Conservation (phyloP, 2,329 filamentous ascomycete species). For the Knoxdaviesia proteae region DNA sequence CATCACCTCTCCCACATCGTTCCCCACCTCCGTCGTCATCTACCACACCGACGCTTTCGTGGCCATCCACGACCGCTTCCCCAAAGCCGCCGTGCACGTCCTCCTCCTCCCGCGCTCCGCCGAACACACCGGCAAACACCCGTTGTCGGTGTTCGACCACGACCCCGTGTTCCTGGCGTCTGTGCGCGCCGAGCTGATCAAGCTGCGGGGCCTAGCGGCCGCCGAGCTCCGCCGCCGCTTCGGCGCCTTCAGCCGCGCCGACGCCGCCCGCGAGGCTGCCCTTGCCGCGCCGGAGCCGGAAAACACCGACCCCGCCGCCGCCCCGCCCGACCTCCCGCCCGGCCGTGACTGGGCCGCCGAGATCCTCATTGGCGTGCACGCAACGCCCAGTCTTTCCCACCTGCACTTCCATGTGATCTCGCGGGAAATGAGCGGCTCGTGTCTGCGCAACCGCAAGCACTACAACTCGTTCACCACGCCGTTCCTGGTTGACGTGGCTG, state of each 20-base stretch:
- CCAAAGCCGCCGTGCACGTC: conserved; percentile 68
- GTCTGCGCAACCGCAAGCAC: conserved; percentile 63
- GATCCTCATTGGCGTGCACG: conserved; percentile 62
- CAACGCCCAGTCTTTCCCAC: conserved; percentile 78
- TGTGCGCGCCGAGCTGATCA: conserved; percentile 38
- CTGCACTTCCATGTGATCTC: conserved; percentile 78
- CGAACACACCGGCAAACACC: conserved; percentile 41
- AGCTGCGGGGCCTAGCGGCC: conserved; percentile 45
- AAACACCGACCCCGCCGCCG: conserved; percentile 21
- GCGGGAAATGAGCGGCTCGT: conserved; percentile 52
- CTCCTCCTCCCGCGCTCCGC: conserved; percentile 66
- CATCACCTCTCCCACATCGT: conserved; percentile 39
- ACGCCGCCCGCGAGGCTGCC: conserved; percentile 43
- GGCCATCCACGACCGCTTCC: conserved; percentile 63
- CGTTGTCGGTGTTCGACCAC: conserved; percentile 50
- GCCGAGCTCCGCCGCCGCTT: conserved; percentile 53
- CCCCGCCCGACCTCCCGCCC: conserved; percentile 31
- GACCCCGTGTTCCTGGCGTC: conserved; percentile 46
- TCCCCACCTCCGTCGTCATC: conserved; percentile 39
- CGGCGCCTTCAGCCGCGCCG: conserved; percentile 39
- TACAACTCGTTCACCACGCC: conserved; percentile 80
- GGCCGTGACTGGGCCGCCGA: conserved; percentile 65
- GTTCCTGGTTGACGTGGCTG: conserved; percentile 54
- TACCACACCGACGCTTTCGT: conserved; percentile 49
- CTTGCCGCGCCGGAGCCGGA: conserved; percentile 14